phyloP scores from a whole-genome alignment of 1,139 yeast genomes.

The Debaryomyces nepalensis region DNA sequence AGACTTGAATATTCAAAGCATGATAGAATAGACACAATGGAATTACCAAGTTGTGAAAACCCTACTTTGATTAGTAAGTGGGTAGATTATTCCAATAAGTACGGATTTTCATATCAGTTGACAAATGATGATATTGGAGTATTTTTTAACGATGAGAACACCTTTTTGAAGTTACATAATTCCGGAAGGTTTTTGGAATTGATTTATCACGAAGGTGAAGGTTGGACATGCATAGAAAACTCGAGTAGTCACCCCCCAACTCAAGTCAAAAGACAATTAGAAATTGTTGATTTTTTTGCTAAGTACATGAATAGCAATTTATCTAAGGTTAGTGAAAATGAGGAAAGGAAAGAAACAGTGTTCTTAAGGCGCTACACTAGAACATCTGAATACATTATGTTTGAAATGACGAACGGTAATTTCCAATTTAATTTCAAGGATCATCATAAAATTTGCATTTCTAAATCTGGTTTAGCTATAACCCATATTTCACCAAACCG shows the following conservation, averaged over 20 bases:
- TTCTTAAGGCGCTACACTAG: slow-evolving; percentile 83
- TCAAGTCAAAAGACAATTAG: slow-evolving; percentile 70
- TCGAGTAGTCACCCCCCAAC: slow-evolving; percentile 59
- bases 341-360: slow-evolving; percentile 63
- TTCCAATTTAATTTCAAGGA: slow-evolving; percentile 95
- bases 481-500: slow-evolving; percentile 84
- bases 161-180: slow-evolving; percentile 71
- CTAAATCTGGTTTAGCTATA: slow-evolving; percentile 73
- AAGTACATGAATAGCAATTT: slow-evolving; percentile 82
- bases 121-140: slow-evolving; percentile 94
- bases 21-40: slow-evolving; percentile 38
- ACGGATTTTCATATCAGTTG: slow-evolving; percentile 92
- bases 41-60: slow-evolving; percentile 55
- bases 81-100: slow-evolving; percentile 97
- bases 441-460: slow-evolving; percentile 85
- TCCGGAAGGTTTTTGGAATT: slow-evolving; percentile 66
- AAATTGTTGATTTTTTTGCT: slow-evolving; percentile 82
- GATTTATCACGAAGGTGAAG: slow-evolving; percentile 63
- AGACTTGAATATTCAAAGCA: slow-evolving; percentile 42
- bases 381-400: slow-evolving; percentile 81
- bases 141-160: slow-evolving; percentile 79
- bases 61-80: slow-evolving; percentile 88
- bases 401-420: slow-evolving; percentile 90
- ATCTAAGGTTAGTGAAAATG: slow-evolving; percentile 70
- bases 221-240: slow-evolving; percentile 76